These are phyloP conservation scores for Spinacia oleracea DNA, from an alignment of 179 eudicot genomes.

Conservation along the genomic window DNA sequence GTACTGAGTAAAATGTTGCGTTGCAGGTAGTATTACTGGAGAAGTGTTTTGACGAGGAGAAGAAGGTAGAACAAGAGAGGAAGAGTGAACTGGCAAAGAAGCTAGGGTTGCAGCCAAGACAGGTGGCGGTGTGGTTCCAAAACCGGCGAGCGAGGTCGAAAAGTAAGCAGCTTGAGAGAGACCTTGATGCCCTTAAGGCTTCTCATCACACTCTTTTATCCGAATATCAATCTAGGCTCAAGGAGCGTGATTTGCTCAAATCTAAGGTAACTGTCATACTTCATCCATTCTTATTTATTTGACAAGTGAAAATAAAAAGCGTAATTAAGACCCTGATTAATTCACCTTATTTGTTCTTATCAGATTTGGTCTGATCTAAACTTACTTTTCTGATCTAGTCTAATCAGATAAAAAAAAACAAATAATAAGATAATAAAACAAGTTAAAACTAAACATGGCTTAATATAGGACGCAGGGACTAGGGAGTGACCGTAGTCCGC, in stretches of 20 bases:
- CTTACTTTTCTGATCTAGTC: too few species aligned
- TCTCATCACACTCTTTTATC: conserved; percentile 10
- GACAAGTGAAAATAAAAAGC: too few species aligned
- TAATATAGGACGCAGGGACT: too few species aligned
- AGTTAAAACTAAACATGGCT: too few species aligned
- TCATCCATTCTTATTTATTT: too few species aligned
- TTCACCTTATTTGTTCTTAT: too few species aligned
- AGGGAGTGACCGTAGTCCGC: too few species aligned
- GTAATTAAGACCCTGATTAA: too few species aligned
- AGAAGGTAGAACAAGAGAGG: conserved; percentile 27
- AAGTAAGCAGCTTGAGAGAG: conserved; percentile 21
- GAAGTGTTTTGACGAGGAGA: conserved; percentile 28
- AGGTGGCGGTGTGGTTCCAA: conserved; percentile 29
- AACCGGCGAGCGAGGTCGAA: conserved; percentile 23
- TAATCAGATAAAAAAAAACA: too few species aligned
- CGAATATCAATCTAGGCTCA: not conserved
- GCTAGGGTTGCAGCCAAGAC: conserved; percentile 24
- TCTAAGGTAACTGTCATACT: too few species aligned
- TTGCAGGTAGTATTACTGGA: conserved; percentile 11
- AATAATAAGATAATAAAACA: too few species aligned
- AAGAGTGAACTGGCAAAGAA: conserved; percentile 21
- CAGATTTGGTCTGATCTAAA: too few species aligned
- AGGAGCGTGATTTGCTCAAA: conserved; percentile 14
- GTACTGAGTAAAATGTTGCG: not conserved
- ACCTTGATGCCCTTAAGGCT: conserved; percentile 19